These are phyloP conservation scores for Anastatica hierochuntica DNA, from an alignment of 345 rosid genomes.

Conservation along the genomic window DNA sequence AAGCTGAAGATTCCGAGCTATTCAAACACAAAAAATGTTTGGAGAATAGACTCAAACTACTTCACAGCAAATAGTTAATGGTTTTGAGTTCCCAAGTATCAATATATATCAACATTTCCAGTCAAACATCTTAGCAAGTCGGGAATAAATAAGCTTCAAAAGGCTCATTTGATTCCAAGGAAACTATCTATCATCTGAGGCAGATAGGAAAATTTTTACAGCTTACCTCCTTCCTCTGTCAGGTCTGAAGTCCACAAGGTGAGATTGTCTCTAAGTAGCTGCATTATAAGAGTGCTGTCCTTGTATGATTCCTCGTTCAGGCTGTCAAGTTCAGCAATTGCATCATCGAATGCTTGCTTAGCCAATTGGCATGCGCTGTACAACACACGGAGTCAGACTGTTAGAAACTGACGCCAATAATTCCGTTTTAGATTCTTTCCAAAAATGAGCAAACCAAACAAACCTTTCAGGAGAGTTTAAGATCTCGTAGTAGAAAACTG, in stretches of 20 bases:
- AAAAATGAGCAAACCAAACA: not conserved
- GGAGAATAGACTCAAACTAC: too few species aligned
- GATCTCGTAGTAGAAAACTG: slow-evolving; percentile 53
- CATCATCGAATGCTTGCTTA: slow-evolving; percentile 96
- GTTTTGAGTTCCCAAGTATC: too few species aligned
- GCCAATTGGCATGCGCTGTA: slow-evolving; percentile 97
- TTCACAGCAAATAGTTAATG: too few species aligned
- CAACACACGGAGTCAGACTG: not conserved
- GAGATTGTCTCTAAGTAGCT: slow-evolving; percentile 95
- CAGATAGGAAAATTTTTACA: not conserved
- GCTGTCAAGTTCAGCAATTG: slow-evolving; percentile 94
- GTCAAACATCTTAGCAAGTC: too few species aligned
- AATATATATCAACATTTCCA: too few species aligned
- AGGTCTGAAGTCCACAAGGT: slow-evolving; percentile 98
- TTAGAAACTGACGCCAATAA: not conserved
- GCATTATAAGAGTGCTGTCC: slow-evolving; percentile 97
- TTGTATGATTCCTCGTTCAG: slow-evolving; percentile 95
- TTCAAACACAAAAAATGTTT: too few species aligned
- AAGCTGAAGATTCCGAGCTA: not conserved
- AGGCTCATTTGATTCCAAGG: not conserved
- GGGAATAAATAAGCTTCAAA: not conserved
- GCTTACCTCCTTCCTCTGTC: slow-evolving; percentile 82
- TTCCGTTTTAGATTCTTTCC: not conserved
- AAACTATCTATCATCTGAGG: not conserved
- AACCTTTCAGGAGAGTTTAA: slow-evolving; percentile 48